Percentiles rank a stretch among this genome's conserved stretches.
phyloP scores from a whole-genome alignment of 202 grass and related monocot species.

The Panicum virgatum region DNA sequence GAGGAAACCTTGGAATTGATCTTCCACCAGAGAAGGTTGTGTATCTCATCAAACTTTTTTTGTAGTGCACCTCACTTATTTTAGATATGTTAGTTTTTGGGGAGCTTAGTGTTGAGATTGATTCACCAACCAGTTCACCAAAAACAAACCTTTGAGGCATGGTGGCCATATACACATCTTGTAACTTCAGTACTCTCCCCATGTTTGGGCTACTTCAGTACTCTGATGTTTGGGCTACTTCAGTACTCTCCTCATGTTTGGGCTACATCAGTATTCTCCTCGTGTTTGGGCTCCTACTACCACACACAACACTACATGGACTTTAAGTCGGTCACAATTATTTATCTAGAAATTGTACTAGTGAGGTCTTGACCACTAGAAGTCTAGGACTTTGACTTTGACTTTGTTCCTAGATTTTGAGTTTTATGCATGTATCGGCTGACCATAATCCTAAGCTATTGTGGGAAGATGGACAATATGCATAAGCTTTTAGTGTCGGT shows the following conservation, averaged over 20 bases:
- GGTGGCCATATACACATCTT: neutral
- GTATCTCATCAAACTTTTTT: slow-evolving; percentile 14
- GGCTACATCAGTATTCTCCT: too few species aligned
- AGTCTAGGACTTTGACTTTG: neutral
- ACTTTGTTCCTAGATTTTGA: neutral
- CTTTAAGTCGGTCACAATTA: neutral
- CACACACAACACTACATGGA: neutral
- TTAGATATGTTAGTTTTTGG: neutral
- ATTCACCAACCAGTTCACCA: neutral
- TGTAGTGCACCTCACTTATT: neutral
- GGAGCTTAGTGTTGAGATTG: neutral
- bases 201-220: too few species aligned
- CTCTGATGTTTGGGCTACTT: too few species aligned
- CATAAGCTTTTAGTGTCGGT: neutral
- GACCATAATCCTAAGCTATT: neutral
- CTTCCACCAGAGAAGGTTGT: slow-evolving; percentile 96
- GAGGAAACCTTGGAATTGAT: slow-evolving; percentile 95
- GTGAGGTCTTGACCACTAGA: neutral
- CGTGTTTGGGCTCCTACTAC: neutral
- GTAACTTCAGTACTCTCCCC: neutral
- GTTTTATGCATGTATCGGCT: neutral
- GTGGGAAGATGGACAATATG: neutral
- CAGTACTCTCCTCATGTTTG: neutral
- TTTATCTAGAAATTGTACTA: neutral
- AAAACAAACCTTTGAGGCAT: neutral